Percentiles rank a stretch among this genome's conserved stretches.
Conservation (phyloP, 2,329 filamentous ascomycete species). For the Thermothelomyces thermophilus region DNA sequence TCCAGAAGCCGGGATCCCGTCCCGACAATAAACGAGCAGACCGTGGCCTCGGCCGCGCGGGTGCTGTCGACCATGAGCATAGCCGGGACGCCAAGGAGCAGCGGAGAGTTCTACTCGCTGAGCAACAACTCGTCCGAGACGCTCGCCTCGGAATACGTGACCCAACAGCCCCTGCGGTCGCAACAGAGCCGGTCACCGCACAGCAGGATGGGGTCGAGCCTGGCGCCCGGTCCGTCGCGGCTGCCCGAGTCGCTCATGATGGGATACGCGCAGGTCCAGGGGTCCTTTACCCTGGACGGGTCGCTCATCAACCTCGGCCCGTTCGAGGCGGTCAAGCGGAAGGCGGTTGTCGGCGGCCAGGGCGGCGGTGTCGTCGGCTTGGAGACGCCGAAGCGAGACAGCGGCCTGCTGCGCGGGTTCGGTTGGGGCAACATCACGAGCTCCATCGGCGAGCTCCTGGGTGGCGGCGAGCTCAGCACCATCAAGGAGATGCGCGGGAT, state of each 20-base stretch:
- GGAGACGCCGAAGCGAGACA: slow-evolving; percentile 65
- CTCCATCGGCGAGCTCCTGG: slow-evolving; percentile 82
- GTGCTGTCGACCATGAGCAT: slow-evolving; percentile 74
- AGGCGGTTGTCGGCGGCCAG: slow-evolving; percentile 81
- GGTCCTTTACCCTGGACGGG: slow-evolving; percentile 85
- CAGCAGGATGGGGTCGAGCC: slow-evolving; percentile 41
- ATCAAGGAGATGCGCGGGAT: slow-evolving; percentile 93
- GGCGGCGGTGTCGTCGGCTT: slow-evolving; percentile 81
- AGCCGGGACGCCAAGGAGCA: slow-evolving; percentile 77
- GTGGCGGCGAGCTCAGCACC: slow-evolving; percentile 78
- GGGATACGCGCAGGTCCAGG: slow-evolving; percentile 92
- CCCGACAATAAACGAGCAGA: slow-evolving; percentile 50
- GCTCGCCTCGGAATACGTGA: slow-evolving; percentile 77
- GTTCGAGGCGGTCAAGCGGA: slow-evolving; percentile 94
- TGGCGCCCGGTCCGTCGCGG: slow-evolving; percentile 38
- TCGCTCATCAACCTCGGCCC: slow-evolving; percentile 82
- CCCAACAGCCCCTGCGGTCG: slow-evolving; percentile 39
- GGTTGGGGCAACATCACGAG: slow-evolving; percentile 85
- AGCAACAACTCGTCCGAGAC: slow-evolving; percentile 96
- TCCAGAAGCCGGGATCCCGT: slow-evolving; percentile 39
- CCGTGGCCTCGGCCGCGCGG: slow-evolving; percentile 53
- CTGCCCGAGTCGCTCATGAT: slow-evolving; percentile 84
- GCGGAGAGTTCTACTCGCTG: slow-evolving; percentile 87
- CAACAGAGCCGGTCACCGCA: slow-evolving; percentile 38
- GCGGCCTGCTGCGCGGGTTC: slow-evolving; percentile 73